phyloP scores from a whole-genome alignment of 768 basidiomycete species.

The Naganishia friedmannii region DNA sequence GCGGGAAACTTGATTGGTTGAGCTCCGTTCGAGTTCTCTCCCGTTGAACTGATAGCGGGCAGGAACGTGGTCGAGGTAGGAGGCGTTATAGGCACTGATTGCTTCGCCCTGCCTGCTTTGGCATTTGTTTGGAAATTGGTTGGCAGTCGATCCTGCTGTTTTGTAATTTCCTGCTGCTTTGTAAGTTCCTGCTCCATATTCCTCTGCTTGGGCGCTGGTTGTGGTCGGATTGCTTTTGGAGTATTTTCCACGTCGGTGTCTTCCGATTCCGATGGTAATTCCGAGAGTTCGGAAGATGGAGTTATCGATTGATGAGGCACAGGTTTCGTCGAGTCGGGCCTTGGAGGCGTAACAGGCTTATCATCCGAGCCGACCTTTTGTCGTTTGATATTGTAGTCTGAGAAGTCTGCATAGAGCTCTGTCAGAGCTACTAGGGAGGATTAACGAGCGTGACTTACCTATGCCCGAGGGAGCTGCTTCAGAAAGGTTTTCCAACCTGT shows the following conservation, averaged over 20 bases:
- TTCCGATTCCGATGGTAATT: constrained; percentile 2
- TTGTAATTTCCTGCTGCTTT: neutral
- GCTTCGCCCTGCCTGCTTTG: neutral
- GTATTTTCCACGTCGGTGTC: neutral
- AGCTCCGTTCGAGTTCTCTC: neutral
- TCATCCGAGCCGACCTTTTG: neutral
- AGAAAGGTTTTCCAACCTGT: neutral
- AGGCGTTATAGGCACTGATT: neutral
- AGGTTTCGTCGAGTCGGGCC: neutral
- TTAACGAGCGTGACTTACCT: neutral
- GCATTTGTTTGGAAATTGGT: neutral
- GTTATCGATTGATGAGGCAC: neutral
- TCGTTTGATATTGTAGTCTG: neutral
- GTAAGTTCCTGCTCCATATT: neutral
- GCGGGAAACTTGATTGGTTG: neutral
- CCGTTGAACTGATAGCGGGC: neutral
- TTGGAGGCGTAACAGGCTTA: neutral
- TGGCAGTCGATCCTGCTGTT: neutral
- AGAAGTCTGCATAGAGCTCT: neutral
- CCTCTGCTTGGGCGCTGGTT: neutral
- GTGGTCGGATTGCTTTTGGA: neutral
- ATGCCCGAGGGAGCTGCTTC: neutral
- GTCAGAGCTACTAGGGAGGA: neutral
- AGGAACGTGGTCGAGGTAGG: constrained; percentile 3
- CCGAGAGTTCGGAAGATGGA: constrained; percentile 13